Evolutionary conservation across 192 early-diverging fungal genomes (phyloP), one percentile per base, ranked within the genome.

Genomic region (Coemansia sp.): DNA sequence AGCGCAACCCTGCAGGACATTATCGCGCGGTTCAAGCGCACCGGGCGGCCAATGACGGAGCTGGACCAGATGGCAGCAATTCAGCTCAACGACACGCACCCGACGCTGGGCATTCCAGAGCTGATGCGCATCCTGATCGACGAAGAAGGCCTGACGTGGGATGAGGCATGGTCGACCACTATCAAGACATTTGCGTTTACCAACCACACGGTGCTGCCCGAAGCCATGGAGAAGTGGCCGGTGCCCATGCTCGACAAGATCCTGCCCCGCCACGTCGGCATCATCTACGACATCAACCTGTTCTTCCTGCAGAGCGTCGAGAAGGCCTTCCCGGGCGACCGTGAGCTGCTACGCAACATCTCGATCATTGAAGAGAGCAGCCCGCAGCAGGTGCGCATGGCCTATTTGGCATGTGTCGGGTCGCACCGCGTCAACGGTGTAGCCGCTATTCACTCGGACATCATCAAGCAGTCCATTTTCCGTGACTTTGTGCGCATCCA

Each of bases 281-380:
- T 98, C 75, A 98, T 98, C 77, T 98, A 96, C 73, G 95, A 98
- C 75, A 92, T 98, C 86, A 98, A 98, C 79, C 81, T 98, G 83
- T 98, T 88, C 87, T 98, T 98, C 81, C 76, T 98, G 62, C 97
- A 98, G 84, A 81, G 82, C 52, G 95, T 98, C 20, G 97, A 98
- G 82, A 84, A 84, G 72, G 71, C 71, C 65, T 94, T 83, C 83
- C 93, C 93, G 11, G 86, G 85, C 65, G 94, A 98, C 73, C 93
- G 95, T 61, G 89, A 88, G 43, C 75, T 93, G 23, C 82, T 96
- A 47, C 84, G 88, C 62, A 85, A 87, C 61, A 88, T 98, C 84
- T 96, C 94, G 38, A 91, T 97, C 75, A 98, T 98, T 69, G 94
- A 97, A 74, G 97, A 98, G 83, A 72, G 82, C 20, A 81, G 82